phyloP scores from a whole-genome alignment of 176 grass and related monocot species.

The Avena insularis region DNA sequence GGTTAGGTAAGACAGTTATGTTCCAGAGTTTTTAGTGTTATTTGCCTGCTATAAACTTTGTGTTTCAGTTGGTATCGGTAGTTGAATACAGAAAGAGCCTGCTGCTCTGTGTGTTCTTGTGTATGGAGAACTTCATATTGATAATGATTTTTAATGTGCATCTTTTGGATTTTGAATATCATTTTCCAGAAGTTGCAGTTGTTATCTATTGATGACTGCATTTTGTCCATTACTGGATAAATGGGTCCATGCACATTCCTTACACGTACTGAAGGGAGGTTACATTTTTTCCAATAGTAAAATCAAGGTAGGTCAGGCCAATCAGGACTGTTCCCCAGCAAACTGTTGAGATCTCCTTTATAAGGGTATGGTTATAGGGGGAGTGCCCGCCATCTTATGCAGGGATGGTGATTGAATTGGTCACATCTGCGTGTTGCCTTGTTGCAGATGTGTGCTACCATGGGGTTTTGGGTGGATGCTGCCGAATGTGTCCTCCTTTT shows the following conservation, averaged over 20 bases:
- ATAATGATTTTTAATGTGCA: conserved; percentile 2
- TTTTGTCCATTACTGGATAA: not conserved
- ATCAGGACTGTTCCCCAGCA: not conserved
- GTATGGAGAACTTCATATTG: conserved; percentile 4
- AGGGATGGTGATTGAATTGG: not conserved
- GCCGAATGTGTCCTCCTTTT: not conserved
- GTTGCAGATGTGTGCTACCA: not conserved
- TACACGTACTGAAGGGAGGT: not conserved
- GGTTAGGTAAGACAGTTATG: conserved; percentile 28
- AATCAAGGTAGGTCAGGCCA: not conserved
- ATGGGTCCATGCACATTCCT: not conserved
- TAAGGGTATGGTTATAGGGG: not conserved
- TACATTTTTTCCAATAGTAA: not conserved
- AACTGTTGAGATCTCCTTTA: not conserved
- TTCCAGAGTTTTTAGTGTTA: conserved; percentile 16
- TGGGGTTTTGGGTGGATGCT: not conserved
- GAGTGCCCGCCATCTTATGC: not conserved
- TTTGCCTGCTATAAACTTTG: conserved; percentile 26
- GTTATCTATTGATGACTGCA: not conserved
- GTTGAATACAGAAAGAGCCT: not conserved
- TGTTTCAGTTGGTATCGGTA: conserved; percentile 25
- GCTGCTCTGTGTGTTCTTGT: conserved; percentile 1
- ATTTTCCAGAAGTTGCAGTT: conserved; percentile 3
- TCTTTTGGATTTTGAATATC: not conserved
- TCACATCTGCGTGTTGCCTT: not conserved